A percentile compares a stretch with the other conserved stretches of the same genome.
These are phyloP conservation scores for Hanseniaspora hatyaiensis DNA, from an alignment of 805 yeast genomes.

Conservation along the genomic window DNA sequence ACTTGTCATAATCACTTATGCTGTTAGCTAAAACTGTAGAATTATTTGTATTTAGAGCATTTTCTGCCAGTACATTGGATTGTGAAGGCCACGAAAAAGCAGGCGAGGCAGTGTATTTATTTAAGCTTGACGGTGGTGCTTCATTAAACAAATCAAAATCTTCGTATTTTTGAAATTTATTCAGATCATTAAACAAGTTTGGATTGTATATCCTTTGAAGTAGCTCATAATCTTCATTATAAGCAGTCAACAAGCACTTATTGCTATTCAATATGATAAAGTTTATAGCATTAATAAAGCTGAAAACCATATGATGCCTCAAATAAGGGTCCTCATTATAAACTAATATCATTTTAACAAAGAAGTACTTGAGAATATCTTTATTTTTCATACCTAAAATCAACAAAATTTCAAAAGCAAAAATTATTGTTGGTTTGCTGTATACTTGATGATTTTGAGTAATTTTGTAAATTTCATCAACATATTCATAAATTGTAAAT, in stretches of 20 bases:
- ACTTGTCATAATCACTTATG: too few relatives aligned
- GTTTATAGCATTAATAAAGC: conserved; percentile 45
- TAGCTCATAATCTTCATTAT: conserved; percentile 48
- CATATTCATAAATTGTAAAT: conserved; percentile 10
- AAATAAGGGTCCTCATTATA: conserved; percentile 47
- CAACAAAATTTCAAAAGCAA: conserved; percentile 61
- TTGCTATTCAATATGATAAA: conserved; percentile 56
- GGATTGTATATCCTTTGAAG: conserved; percentile 24
- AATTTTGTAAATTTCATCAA: conserved; percentile 8
- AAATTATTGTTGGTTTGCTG: conserved; percentile 38
- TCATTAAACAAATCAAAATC: conserved; percentile 13
- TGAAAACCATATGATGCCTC: conserved; percentile 38
- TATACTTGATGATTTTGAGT: not conserved
- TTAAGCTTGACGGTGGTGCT: not conserved
- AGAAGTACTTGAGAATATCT: conserved; percentile 48
- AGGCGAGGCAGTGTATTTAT: not conserved
- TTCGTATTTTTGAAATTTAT: not conserved
- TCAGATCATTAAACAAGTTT: conserved; percentile 16
- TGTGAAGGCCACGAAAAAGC: too few relatives aligned
- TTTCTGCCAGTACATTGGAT: not conserved
- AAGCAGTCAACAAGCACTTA: conserved; percentile 37
- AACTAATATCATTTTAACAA: conserved; percentile 36
- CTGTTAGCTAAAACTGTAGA: not conserved
- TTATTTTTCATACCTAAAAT: conserved; percentile 57
- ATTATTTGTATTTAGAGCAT: too few relatives aligned